Percentiles rank a stretch among this genome's conserved stretches.
Evolutionary conservation across 1,284 basidiomycete species (phyloP).

Genomic region (Wolfiporia cocos): DNA sequence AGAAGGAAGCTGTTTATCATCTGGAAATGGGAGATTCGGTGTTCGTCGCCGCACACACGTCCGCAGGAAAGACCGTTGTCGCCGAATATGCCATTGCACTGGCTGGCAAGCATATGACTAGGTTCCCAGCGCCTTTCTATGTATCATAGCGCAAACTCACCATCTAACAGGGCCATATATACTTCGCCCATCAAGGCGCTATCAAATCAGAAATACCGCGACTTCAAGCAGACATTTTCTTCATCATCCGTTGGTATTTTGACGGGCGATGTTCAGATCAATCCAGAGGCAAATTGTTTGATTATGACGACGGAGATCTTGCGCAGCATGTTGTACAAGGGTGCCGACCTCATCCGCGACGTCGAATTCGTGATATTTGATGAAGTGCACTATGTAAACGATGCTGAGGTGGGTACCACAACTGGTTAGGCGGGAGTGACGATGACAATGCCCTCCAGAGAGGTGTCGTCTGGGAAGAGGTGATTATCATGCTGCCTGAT

Average conservation of each 20-base stretch:
- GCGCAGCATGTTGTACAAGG: slow-evolving; percentile 98
- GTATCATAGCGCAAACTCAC: background rate
- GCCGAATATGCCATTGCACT: slow-evolving; percentile 98
- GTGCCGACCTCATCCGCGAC: slow-evolving; percentile 96
- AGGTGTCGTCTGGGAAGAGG: slow-evolving; percentile 99
- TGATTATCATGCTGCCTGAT: slow-evolving; percentile 98
- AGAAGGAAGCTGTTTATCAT: slow-evolving; percentile 98
- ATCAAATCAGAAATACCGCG: slow-evolving; percentile 98
- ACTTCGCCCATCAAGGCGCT: slow-evolving; percentile 99
- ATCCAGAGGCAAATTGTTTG: slow-evolving; percentile 94
- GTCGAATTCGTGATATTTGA: slow-evolving; percentile 99
- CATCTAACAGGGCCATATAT: slow-evolving; percentile 79
- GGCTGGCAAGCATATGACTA: slow-evolving; percentile 97
- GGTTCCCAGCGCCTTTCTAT: slow-evolving; percentile 40
- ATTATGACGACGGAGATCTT: slow-evolving; percentile 99
- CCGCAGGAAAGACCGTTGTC: slow-evolving; percentile 99
- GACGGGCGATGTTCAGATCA: slow-evolving; percentile 99
- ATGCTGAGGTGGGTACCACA: slow-evolving; percentile 77
- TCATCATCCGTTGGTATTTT: slow-evolving; percentile 92
- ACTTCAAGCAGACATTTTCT: slow-evolving; percentile 97
- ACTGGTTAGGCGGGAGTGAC: background rate
- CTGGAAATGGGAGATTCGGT: slow-evolving; percentile 97
- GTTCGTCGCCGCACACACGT: slow-evolving; percentile 98
- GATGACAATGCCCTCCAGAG: slow-evolving; percentile 43
- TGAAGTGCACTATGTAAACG: slow-evolving; percentile 99